Percentiles rank a stretch among this genome's conserved stretches.
Evolutionary conservation across 2,329 filamentous ascomycete genomes (phyloP).

Genomic region (Echinosphaeria canescens): DNA sequence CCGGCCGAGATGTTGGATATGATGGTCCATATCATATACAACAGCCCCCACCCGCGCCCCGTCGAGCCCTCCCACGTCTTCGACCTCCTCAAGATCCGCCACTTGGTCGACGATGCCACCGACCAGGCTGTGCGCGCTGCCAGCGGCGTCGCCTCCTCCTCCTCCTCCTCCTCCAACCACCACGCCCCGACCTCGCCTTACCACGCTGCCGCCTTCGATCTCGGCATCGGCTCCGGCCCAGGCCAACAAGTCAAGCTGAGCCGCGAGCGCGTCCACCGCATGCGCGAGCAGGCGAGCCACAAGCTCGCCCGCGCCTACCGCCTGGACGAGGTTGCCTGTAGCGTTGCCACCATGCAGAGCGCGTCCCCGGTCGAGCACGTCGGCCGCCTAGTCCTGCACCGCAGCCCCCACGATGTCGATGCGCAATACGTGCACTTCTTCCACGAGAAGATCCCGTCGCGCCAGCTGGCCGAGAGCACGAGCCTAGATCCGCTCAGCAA

Average conservation of each 20-base stretch:
- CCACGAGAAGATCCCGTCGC: conserved; percentile 68
- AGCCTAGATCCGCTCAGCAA: conserved; percentile 43
- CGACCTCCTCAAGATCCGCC: conserved; percentile 65
- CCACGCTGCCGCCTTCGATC: conserved; percentile 14
- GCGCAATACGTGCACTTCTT: conserved; percentile 86
- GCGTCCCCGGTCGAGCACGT: conserved; percentile 60
- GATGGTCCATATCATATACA: conserved; percentile 61
- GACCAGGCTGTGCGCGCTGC: conserved; percentile 58
- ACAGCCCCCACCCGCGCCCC: conserved; percentile 51
- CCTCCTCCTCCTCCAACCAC: conserved; percentile 13
- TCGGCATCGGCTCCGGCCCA: conserved; percentile 31
- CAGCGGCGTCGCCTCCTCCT: conserved; percentile 46
- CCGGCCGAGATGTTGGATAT: conserved; percentile 60
- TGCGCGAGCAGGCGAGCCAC: conserved; percentile 62
- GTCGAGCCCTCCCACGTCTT: conserved; percentile 68
- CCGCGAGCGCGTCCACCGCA: conserved; percentile 53
- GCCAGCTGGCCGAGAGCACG: conserved; percentile 51
- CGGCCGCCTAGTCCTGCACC: conserved; percentile 47
- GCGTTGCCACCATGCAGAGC: conserved; percentile 67
- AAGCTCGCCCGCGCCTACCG: conserved; percentile 60
- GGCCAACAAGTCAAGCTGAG: conserved; percentile 43
- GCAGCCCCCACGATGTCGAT: conserved; percentile 44
- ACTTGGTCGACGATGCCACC: conserved; percentile 60
- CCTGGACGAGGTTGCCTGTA: conserved; percentile 65
- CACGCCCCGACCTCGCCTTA: conserved; percentile 14